Evolutionary conservation across 2,329 filamentous ascomycete genomes (phyloP), one percentile per base, ranked within the genome.

Genomic region (Metarhizium brunneum): DNA sequence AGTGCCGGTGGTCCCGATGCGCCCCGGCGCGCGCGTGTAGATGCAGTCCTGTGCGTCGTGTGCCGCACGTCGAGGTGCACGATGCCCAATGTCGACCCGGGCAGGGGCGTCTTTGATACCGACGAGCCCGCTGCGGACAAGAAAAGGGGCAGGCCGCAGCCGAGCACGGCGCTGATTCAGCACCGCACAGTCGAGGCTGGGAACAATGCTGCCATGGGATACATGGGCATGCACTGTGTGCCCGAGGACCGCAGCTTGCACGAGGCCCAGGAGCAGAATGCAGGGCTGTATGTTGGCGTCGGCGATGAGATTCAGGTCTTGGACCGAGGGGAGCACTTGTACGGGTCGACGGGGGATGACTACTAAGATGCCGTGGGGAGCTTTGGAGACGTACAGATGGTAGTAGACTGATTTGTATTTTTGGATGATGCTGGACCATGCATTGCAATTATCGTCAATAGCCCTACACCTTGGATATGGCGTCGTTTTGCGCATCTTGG

Each of bases 151-250:
- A 64, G 53, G 4, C 60, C 64, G 0, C 65, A 67, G 54, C 65
- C 65, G 0, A 65, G 64, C 14, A 61, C 65, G 7, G 62, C 65
- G 0, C 14, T 67, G 40, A 48, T 63, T 0, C 50, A 61, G 32
- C 16, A 62, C 16, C 59, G 65, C 0, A 67, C 59, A 0, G 59
- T 64, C 0, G 65, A 67, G 35, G 49, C 57, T 11, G 65, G 65
- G 2, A 67, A 67, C 10, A 60, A 59, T 0, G 60, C 50, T 13
- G 65, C 65, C 16, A 53, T 67, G 18, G 65, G 65, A 0, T 67
- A 67, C 20, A 32, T 67, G 14, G 65, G 65, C 2, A 66, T 67
- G 63, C 65, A 66, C 42, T 64, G 64, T n/a, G 65, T 67, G 1
- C 65, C 65, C 0, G 65, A 66, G 8, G 62, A 65, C 6, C 47